These are phyloP conservation scores for Jimgerdemannia flammicorona DNA, from an alignment of 192 early-diverging fungal genomes.

Conservation along the genomic window DNA sequence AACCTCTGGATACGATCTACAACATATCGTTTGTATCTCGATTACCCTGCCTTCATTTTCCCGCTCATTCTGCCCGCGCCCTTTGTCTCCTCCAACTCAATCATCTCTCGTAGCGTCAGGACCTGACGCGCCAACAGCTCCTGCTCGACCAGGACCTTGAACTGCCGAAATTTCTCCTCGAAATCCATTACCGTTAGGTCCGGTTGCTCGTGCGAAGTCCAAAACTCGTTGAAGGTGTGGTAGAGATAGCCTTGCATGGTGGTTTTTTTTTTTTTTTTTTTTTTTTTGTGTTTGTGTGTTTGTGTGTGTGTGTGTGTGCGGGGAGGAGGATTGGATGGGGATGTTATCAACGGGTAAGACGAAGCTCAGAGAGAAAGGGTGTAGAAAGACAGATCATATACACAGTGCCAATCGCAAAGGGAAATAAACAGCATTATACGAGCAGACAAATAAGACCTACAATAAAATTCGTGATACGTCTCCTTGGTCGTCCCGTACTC, in stretches of 20 bases:
- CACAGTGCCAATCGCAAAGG: no score
- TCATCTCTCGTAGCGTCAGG: neutral
- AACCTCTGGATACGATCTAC: neutral
- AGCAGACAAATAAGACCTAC: slow-evolving; percentile 37
- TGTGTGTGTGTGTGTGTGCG: no score
- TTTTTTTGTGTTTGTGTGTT: no score
- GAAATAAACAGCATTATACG: no score
- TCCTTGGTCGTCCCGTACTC: slow-evolving; percentile 50
- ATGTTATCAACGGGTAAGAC: no score
- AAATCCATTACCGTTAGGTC: slow-evolving; percentile 71
- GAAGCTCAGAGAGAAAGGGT: no score
- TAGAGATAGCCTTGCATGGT: slow-evolving; percentile 56
- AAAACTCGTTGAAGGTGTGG: slow-evolving; percentile 59
- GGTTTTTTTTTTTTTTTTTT: no score
- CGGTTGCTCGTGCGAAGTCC: slow-evolving; percentile 50
- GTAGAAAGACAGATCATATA: no score
- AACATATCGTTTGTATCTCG: neutral
- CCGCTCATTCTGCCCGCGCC: neutral
- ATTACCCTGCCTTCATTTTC: neutral
- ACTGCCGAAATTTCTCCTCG: slow-evolving; percentile 55
- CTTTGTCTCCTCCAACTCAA: neutral
- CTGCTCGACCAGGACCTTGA: slow-evolving; percentile 49
- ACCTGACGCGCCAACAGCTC: slow-evolving; percentile 32
- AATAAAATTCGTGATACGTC: slow-evolving; percentile 70
- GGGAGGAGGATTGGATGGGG: no score